Evolutionary conservation across 1,284 basidiomycete species (phyloP), one percentile per base, ranked within the genome.

Genomic region (Ustilago cynodontis): DNA sequence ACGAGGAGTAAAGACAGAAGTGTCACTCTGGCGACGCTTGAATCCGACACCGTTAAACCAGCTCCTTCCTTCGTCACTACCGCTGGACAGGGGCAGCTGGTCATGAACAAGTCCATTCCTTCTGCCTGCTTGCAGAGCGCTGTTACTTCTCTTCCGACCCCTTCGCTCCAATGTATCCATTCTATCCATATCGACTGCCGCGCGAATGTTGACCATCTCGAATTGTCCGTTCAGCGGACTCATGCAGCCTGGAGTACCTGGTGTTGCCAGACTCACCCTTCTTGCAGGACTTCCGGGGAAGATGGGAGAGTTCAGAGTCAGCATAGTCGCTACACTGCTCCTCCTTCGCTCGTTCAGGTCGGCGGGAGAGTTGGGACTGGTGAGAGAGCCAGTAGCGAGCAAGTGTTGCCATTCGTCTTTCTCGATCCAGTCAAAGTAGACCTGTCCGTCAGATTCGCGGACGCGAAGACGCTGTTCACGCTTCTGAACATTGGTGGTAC

Each of bases 361-460:
- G 29, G n/a, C 24, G 9, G 55, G 29, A 3, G 61, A 55, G 10
- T 22, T 35, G 16, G 61, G 57, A 31, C 45, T 52, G 14, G 31
- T 52, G 16, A 57, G 62, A 7, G 54, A 52, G 26, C 55, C 59
- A 0, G 43, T 51, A 13, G 60, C 60, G 22, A 77, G 63, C 47
- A 71, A 16, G 22, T 68, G 59, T 13, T 59, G 58, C 65, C 69
- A 71, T 52, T 71, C 69, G 11, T 71, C 68, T 59, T 69, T 65
- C 43, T 77, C 77, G 33, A 71, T 66, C 26, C 50, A 47, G 55
- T 80, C 77, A 33, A 63, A 80, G 55, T 62, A 80, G 4, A 73
- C 59, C 18, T 55, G 59, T 9, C 78, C 78, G 35, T 80, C 73
- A 31, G 66, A 47, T 16, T 75, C 72, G 49, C 70, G 73, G 2